Conservation (phyloP, 495 filamentous ascomycete species). For the Podospora sp. region DNA sequence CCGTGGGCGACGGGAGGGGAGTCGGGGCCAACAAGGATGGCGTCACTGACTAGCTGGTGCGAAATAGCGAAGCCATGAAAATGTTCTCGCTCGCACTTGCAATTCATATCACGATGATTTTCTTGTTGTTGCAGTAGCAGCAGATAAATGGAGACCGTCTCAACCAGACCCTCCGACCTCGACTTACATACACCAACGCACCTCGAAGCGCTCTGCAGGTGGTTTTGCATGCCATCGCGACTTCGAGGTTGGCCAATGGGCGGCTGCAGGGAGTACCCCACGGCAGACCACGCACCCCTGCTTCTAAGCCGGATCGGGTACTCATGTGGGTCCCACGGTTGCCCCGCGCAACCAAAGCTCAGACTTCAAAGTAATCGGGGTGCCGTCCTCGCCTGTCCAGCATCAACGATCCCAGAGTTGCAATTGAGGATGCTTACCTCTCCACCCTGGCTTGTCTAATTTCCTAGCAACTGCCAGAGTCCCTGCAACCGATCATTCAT, state of each 20-base stretch:
- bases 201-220: slow-evolving; percentile 10
- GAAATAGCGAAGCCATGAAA: slow-evolving; percentile 12
- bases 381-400: neutral
- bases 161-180: neutral
- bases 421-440: neutral
- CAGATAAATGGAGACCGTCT: neutral
- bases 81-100: neutral
- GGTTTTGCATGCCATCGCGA: slow-evolving; percentile 12
- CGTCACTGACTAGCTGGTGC: neutral
- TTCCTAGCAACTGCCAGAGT: neutral
- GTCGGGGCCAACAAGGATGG: neutral
- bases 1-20: slow-evolving; percentile 6
- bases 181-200: slow-evolving; percentile 8
- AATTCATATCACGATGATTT: slow-evolving; percentile 18
- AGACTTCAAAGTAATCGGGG: slow-evolving; percentile 1
- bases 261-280: neutral
- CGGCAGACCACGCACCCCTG: slow-evolving; percentile 8
- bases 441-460: neutral
- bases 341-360: slow-evolving; percentile 15
- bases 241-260: slow-evolving; percentile 5
- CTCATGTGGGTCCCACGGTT: slow-evolving; percentile 10
- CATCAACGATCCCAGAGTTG: slow-evolving; percentile 1
- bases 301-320: slow-evolving; percentile 14
- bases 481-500: neutral
- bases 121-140: neutral